Evolutionary conservation across 352 stramenopile genomes (phyloP).

Genomic region (Blastocystis sp.): DNA sequence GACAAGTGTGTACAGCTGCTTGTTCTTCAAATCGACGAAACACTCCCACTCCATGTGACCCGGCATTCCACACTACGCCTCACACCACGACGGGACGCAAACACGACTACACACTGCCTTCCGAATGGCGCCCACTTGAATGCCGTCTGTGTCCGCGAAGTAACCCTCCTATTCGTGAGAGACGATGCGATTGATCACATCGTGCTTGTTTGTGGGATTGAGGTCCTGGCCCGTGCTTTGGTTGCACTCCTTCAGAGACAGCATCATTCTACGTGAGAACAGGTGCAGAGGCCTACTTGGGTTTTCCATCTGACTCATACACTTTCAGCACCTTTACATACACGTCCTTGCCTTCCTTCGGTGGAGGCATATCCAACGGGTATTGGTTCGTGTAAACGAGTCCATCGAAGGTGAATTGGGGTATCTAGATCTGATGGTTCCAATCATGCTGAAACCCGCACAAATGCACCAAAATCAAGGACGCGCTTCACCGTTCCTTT

Average conservation of each 20-base stretch:
- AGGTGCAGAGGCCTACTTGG: neutral
- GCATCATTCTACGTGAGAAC: slow-evolving; percentile 4
- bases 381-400: slow-evolving; percentile 17
- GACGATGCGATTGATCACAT: neutral
- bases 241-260: slow-evolving; percentile 37
- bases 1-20: slow-evolving; percentile 18
- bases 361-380: neutral
- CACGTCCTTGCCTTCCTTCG: slow-evolving; percentile 6
- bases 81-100: neutral
- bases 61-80: slow-evolving; percentile 9
- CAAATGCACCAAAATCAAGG: slow-evolving; percentile 19
- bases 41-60: slow-evolving; percentile 29
- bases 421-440: neutral
- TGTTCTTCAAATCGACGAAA: neutral
- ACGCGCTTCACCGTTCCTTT: neutral
- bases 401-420: neutral
- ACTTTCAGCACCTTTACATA: slow-evolving; percentile 16
- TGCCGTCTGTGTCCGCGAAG: slow-evolving; percentile 5
- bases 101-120: slow-evolving; percentile 1
- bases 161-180: slow-evolving; percentile 1
- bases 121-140: slow-evolving; percentile 5
- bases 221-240: neutral
- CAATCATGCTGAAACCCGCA: neutral
- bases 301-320: neutral
- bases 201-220: slow-evolving; percentile 10